Evolutionary conservation across 352 stramenopile species (phyloP).

Genomic region (Globisporangium orthogonon): DNA sequence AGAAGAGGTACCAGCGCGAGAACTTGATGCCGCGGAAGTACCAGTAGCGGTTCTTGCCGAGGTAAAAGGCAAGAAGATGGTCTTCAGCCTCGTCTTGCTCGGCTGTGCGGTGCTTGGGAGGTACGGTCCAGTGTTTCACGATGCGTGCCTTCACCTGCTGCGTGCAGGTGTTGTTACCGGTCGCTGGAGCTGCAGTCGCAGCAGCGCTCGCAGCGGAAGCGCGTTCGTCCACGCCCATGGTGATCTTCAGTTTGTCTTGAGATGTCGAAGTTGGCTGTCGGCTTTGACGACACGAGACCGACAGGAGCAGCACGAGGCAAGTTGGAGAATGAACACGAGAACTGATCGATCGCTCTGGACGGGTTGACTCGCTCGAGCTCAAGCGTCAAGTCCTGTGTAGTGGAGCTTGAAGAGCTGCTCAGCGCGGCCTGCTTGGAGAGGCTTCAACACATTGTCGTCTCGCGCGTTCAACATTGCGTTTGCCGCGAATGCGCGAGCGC

Average conservation of each 20-base stretch:
- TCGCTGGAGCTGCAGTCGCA: constrained; percentile 6
- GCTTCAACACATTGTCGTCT: neutral
- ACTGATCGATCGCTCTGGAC: neutral
- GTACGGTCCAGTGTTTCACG: constrained; percentile 44
- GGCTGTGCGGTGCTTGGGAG: constrained; percentile 25
- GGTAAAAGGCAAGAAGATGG: constrained; percentile 44
- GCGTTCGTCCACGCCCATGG: constrained; percentile 18
- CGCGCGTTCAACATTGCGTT: constrained; percentile 10
- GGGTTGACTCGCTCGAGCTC: neutral
- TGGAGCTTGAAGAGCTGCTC: constrained; percentile 2
- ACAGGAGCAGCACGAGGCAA: constrained; percentile 11
- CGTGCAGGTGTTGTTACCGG: constrained; percentile 23
- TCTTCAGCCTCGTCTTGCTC: constrained; percentile 50
- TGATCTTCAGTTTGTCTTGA: neutral
- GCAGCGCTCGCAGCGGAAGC: neutral
- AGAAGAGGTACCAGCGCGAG: constrained; percentile 62
- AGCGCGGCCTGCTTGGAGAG: neutral
- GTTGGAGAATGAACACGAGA: constrained; percentile 16
- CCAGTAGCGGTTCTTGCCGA: constrained; percentile 48
- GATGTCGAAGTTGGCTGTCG: neutral
- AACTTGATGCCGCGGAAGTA: constrained; percentile 35
- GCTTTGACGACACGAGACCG: neutral
- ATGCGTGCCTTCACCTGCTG: constrained; percentile 20
- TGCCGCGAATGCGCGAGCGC: constrained; percentile 1
- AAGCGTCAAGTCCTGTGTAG: neutral